Evolutionary conservation across 2,329 filamentous ascomycete genomes (phyloP), one percentile per base, ranked within the genome.

Genomic region (Zarea fungicola): DNA sequence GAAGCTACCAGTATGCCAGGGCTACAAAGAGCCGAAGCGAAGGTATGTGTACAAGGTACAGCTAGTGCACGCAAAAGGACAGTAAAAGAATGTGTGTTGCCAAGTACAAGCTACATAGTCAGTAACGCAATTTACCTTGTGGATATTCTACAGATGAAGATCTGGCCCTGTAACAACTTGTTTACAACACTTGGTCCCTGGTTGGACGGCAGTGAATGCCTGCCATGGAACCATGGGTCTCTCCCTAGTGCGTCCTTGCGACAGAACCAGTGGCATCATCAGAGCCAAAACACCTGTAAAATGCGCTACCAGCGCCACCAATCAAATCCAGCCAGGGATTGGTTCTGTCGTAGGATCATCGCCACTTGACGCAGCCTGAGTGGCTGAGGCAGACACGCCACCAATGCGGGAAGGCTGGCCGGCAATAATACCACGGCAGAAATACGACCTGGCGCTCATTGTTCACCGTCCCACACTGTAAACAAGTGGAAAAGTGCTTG

Each of bases 291-390:
- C 18, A n/a, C 21, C 19, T 14, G 29, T 14, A 16, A 16, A 13
- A 23, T 43, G 41, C 19, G 6, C 8, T 22, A 8, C 10, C 19
- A n/a, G 26, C 41, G 26, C 28, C 26, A 32, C 42, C 42, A 45
- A 45, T 45, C 42, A 45, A 21, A 43, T 21, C 25, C 28, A 31
- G n/a, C 18, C 11, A 32, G 19, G n/a, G 11, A 14, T 28, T 42
- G 40, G 40, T 32, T 28, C 40, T 22, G 40, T 25, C 40, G 40
- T 22, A 46, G 43, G 18, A 48, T 48, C 45, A 34, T 48, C 45
- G 36, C 45, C 45, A 46, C 43, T 46, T 36, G 43, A 35, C 32
- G 42, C 31, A 11, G 42, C 28, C 32, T 45, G 31, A 46, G 43
- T 46, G 43, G 43, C 43, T 46, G 13, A 36, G 11, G 13, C 32